Base-by-base conservation (phyloP, 805 yeast species). In the Suhomyces xylopsoci region DNA sequence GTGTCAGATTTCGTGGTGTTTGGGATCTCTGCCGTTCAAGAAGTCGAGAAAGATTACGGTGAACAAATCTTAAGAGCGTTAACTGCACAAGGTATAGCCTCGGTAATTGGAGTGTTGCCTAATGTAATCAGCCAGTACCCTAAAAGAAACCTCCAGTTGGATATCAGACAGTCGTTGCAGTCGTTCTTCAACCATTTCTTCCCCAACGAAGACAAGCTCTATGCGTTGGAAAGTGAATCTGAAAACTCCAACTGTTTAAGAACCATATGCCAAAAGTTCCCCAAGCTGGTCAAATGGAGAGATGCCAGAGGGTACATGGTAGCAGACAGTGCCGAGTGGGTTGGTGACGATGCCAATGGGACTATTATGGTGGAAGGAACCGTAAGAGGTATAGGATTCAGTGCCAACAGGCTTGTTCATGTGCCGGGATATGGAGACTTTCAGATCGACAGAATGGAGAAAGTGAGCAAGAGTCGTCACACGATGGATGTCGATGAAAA, bases 351-450 rank as follows among this genome's bases (percentile, higher is more conserved):
- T 28, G 38, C 62, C 58, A 51, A 73, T 26, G 77, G 78, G 3
- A 56, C 64, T 6, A 65, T 91, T 38, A 81, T 81, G 6, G 80
- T 94, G 6, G 87, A 85, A 64, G 99, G 99, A 48, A 80, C 83
- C 4, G 90, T 89, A 4, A 81, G 99, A 67, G 99, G 98, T 51
- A 71, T 79, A 46, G 96, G 96, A 0, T 85, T 94, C 69, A 81
- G 84, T 58, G 81, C 88, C 2, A 83, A 92, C 65, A 79, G 91
- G 61, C 70, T 90, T 51, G 82, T 96, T 38, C 97, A 93, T 65
- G 73, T 96, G 30, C 96, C 96, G 3, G 97, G 92, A 1, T 77
- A 79, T 55, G 99, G 99, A 15, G 98, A 94, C 68, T 91, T 83
- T 73, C 90, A 87, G 67, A 68, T 94, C 20, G 84, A 81, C 47